Percentiles rank a stretch among this genome's conserved stretches.
phyloP scores from a whole-genome alignment of 352 stramenopile species.

The Phytopythium oedochilum region DNA sequence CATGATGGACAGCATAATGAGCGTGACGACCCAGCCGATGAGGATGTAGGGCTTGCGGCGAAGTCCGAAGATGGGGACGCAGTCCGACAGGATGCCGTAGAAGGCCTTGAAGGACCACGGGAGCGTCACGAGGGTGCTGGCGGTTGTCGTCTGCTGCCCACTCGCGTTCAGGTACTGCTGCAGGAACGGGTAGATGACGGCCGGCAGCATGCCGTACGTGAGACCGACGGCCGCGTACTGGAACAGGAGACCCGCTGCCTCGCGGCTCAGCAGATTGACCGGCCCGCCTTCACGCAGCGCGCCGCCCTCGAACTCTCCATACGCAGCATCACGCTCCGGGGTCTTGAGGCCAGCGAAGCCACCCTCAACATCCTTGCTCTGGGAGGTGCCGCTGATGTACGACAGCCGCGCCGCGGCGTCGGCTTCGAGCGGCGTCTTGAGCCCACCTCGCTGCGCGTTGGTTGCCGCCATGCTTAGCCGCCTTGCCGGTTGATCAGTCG shows the following conservation, averaged over 20 bases:
- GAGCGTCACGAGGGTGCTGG: background rate
- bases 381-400: constrained; percentile 1
- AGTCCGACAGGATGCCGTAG: no score
- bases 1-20: constrained; percentile 22
- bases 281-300: constrained; percentile 15
- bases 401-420: background rate
- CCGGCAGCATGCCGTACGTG: constrained; percentile 24
- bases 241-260: constrained; percentile 25
- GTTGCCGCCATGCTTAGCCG: background rate
- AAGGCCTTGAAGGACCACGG: background rate
- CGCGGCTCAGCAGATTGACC: constrained; percentile 13
- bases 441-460: background rate
- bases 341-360: constrained; percentile 1
- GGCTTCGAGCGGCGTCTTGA: constrained; percentile 4
- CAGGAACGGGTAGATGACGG: constrained; percentile 6
- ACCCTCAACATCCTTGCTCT: background rate
- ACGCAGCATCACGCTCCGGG: constrained; percentile 4
- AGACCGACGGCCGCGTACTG: no score
- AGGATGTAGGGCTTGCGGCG: constrained; percentile 12
- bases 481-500: no score
- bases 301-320: constrained; percentile 10
- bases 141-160: background rate
- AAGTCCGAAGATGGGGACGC: constrained; percentile 12
- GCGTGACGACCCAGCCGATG: constrained; percentile 20
- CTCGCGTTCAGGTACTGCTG: constrained; percentile 4